These are phyloP conservation scores for Chimonanthus salicifolius DNA, from an alignment of 164 flowering plant species.

Conservation along the genomic window DNA sequence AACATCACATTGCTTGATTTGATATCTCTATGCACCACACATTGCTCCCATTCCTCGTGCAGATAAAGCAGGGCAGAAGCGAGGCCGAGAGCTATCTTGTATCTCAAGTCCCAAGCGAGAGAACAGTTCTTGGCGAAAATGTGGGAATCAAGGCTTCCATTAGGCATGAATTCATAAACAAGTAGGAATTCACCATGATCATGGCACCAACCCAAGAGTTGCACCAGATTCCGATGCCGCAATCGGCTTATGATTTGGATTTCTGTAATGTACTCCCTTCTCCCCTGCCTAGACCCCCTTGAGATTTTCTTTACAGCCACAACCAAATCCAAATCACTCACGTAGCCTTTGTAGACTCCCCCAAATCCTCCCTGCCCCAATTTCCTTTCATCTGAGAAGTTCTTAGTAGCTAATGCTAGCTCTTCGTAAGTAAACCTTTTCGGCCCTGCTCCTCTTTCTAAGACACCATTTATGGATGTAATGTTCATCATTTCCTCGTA, in stretches of 20 bases:
- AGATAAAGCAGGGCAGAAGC: slow-evolving; percentile 27
- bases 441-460: slow-evolving; percentile 25
- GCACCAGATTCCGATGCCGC: slow-evolving; percentile 44
- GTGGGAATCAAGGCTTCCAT: slow-evolving; percentile 43
- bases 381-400: slow-evolving; percentile 21
- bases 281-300: slow-evolving; percentile 39
- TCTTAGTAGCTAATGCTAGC: slow-evolving; percentile 20
- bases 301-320: slow-evolving; percentile 39
- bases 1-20: slow-evolving; percentile 51
- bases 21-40: slow-evolving; percentile 46
- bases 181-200: slow-evolving; percentile 36
- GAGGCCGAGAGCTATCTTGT: slow-evolving; percentile 7
- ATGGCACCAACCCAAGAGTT: slow-evolving; percentile 51
- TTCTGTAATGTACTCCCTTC: slow-evolving; percentile 38
- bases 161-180: slow-evolving; percentile 49
- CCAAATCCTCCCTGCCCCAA: slow-evolving; percentile 34
- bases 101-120: slow-evolving; percentile 9
- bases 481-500: background rate
- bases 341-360: slow-evolving; percentile 34
- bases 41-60: slow-evolving; percentile 50
- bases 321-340: slow-evolving; percentile 10
- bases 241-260: slow-evolving; percentile 38
- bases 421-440: slow-evolving; percentile 20
- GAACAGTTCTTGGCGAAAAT: slow-evolving; percentile 23
- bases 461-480: slow-evolving; percentile 15